Percentiles rank a stretch among this genome's conserved stretches.
phyloP scores from a whole-genome alignment of 192 early-diverging fungal genomes.

The Rhizophlyctis rosea region DNA sequence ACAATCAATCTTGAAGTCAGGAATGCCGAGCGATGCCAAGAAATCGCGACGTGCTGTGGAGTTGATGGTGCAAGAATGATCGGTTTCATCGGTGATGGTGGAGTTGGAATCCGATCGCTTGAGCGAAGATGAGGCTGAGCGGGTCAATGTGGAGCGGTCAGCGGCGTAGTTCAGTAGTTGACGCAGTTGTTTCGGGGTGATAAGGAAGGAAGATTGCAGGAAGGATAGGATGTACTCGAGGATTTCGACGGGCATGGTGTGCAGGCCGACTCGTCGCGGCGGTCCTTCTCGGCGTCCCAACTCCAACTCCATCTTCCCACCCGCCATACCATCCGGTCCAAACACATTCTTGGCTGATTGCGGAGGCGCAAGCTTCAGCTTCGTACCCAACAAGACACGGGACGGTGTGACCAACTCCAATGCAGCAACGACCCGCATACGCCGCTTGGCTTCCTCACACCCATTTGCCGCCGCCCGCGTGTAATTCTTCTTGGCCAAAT shows the following conservation, averaged over 20 bases:
- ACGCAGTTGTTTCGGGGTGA: conserved; percentile 7
- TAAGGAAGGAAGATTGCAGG: background rate
- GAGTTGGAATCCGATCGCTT: background rate
- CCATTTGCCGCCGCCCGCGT: conserved; percentile 32
- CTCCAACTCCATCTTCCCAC: conserved; percentile 1
- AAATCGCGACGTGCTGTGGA: background rate
- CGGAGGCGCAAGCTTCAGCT: too few relatives aligned
- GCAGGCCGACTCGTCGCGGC: conserved; percentile 5
- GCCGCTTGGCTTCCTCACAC: conserved; percentile 28
- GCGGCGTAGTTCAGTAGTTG: conserved; percentile 5
- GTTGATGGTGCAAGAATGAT: background rate
- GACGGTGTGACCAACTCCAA: conserved; percentile 25
- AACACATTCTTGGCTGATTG: conserved; percentile 1
- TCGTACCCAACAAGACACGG: conserved; percentile 25
- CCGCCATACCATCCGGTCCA: background rate
- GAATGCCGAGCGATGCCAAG: background rate
- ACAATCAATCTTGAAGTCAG: background rate
- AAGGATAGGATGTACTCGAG: conserved; percentile 17
- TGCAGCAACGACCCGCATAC: conserved; percentile 22
- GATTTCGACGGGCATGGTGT: conserved; percentile 12
- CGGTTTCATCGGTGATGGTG: background rate
- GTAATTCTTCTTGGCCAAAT: conserved; percentile 47
- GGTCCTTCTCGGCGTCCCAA: background rate
- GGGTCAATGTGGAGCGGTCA: background rate
- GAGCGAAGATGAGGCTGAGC: background rate